These are phyloP conservation scores for Cucurbita ficifolia DNA, from an alignment of 306 rosid genomes.

Conservation along the genomic window DNA sequence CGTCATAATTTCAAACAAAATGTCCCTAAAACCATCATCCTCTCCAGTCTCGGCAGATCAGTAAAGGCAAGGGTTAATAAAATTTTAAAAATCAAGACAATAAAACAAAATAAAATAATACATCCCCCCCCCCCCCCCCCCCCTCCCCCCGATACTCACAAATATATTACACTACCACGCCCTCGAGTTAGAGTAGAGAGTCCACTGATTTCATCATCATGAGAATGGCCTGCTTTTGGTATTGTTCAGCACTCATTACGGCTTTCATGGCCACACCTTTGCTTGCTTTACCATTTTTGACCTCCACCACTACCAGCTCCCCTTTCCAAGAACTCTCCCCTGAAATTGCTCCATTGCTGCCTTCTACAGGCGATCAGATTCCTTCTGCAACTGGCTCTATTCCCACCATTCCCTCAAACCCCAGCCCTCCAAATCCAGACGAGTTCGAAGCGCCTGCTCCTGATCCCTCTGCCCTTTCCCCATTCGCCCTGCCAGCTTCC, in stretches of 20 bases:
- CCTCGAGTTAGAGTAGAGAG: not conserved
- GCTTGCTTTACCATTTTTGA: slow-evolving; percentile 7
- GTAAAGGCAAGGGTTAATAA: not conserved
- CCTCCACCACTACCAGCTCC: slow-evolving; percentile 10
- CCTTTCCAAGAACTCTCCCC: slow-evolving; percentile 50
- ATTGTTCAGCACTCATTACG: slow-evolving; percentile 24
- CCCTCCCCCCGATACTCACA: not conserved
- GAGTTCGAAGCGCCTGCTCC: slow-evolving; percentile 37
- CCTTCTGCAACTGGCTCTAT: slow-evolving; percentile 50
- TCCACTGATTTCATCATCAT: slow-evolving; percentile 27
- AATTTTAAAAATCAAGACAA: too few relatives aligned
- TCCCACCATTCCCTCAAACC: slow-evolving; percentile 81
- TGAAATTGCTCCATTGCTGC: slow-evolving; percentile 76
- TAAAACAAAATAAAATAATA: not conserved
- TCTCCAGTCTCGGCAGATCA: not conserved
- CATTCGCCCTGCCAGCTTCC: slow-evolving; percentile 40
- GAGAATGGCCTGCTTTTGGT: slow-evolving; percentile 49
- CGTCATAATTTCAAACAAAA: slow-evolving; percentile 39
- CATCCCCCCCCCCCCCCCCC: not conserved
- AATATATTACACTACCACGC: slow-evolving; percentile 1
- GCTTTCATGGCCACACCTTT: slow-evolving; percentile 33
- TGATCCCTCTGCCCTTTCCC: slow-evolving; percentile 34
- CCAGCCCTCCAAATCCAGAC: slow-evolving; percentile 85
- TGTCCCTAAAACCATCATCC: not conserved
- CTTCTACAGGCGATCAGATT: slow-evolving; percentile 54